Evolutionary conservation across 1,139 yeast species (phyloP), one percentile per base, ranked within the genome.

Genomic region (Pichia sp.): DNA sequence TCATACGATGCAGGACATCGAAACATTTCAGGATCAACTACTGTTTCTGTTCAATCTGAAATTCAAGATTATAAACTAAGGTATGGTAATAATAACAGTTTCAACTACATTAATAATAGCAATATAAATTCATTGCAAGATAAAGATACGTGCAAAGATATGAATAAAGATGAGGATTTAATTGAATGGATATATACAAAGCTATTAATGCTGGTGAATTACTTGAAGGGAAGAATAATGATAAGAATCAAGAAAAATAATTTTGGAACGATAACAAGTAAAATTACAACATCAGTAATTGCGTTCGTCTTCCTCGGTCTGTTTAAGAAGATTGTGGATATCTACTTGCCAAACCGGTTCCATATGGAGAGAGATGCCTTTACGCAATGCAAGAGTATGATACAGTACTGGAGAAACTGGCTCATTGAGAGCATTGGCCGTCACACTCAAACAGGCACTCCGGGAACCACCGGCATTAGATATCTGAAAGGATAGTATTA

Each of bases 1-100:
- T 3, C 18, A 10, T 30, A 15, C n/a, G 36, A 42, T 34, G 45
- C 27, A 28, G 47, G 35, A 19, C 43, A 24, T 49, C 43, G 46
- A 14, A 26, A 39, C 31, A 40, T 39, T 24, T 38, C 39, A 20
- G 44, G 40, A 3, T 43, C 45, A 13, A 46, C 45, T 5, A 37
- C 43, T 3, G 19, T 39, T 7, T 41, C 42, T 5, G 18, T 29
- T 5, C 40, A 36, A 26, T 30, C 41, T 11, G 38, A 31, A 16
- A 33, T 44, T 10, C 37, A 21, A 3, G 37, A 44, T 14, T 44
- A 44, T 15, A 44, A 44, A 36, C 4, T 35, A 8, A 38, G 43
- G 30, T 30, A 23, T n/a, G 16, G 21, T 20, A 23, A 26, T 19
- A 13, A 21, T n/a, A 4, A 16, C 16, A 30, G 6, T 23, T 19